Base-by-base conservation (phyloP, 2,329 filamentous ascomycete species). In the Clathrospora elynae region DNA sequence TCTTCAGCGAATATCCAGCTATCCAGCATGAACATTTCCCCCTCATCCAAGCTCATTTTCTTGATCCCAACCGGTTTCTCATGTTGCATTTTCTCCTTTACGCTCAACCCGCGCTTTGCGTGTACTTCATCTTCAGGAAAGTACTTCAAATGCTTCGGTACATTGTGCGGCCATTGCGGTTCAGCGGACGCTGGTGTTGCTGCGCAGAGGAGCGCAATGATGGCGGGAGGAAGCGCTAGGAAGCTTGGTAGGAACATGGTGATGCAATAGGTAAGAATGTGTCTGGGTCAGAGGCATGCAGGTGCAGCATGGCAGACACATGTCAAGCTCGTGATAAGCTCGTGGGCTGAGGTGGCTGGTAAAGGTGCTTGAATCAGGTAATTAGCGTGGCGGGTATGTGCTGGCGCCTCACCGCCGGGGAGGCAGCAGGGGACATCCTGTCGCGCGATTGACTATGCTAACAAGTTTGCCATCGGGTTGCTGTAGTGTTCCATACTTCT, bases 11-110 rank as follows among this genome's bases (percentile, higher is more conserved):
- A 77, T 42, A 73, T 68, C 76, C 73, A 84, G 66, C 89, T 86
- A 30, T 87, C 79, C 42, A 84, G 73, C 54, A 84, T 81, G 63
- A 92, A 85, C 76, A 89, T 93, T 64, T 88, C 85, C 46, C 81
- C 81, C 35, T 82, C 79, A 61, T 90, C 84, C 4, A 76, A 76
- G 32, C 82, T 77, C 81, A 91, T 88, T 64, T 90, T 90, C 62
- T 80, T 81, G 40, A 91, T 76, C 1, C 81, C 87, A 1, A 80
- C 78, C 0, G 86, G 86, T 26, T 56, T 67, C 60, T 71, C 67
- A 55, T 52, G 48, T 29, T 53, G 65, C 38, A 76, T 60, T 49
- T 58, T 67, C 52, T 71, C 67, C 49, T 67, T 68, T 26, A 71
- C 66, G 38, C 71, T 64, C 9, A 73, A 42, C n/a, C 70, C 67